Evolutionary conservation across 2,329 filamentous ascomycete species (phyloP).

Genomic region (Diaporthe capsici): DNA sequence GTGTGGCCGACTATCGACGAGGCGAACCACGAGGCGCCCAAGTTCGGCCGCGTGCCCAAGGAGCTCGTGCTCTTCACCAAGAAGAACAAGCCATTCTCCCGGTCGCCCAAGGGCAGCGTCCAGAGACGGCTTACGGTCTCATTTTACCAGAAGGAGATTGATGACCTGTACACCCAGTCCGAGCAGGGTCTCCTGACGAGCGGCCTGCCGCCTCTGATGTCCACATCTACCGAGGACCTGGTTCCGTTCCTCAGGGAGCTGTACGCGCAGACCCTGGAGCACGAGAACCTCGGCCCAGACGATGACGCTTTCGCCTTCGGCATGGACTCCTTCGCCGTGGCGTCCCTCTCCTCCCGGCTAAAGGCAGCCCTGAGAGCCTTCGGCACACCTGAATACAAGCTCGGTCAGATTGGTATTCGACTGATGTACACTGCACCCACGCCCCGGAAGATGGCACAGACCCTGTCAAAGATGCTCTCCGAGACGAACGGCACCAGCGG

Average conservation of each 20-base stretch:
- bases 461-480: constrained; percentile 19
- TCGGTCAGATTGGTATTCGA: constrained; percentile 20
- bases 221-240: constrained; percentile 28
- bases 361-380: constrained; percentile 36
- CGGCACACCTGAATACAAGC: constrained; percentile 16
- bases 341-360: constrained; percentile 29
- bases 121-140: constrained; percentile 35
- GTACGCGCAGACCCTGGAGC: constrained; percentile 35
- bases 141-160: constrained; percentile 36
- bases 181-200: constrained; percentile 35
- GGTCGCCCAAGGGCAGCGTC: constrained; percentile 37
- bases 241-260: constrained; percentile 31
- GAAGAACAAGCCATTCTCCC: constrained; percentile 35
- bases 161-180: constrained; percentile 33
- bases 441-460: constrained; percentile 9
- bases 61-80: constrained; percentile 39
- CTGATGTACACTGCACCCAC: constrained; percentile 31
- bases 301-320: constrained; percentile 36
- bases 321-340: constrained; percentile 38
- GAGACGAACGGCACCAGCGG: not conserved
- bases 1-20: constrained; percentile 39
- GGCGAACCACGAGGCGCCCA: constrained; percentile 38
- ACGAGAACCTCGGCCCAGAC: constrained; percentile 17
- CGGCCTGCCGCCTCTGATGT: constrained; percentile 27
- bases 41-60: constrained; percentile 38